Evolutionary conservation across 768 basidiomycete species (phyloP), one percentile per base, ranked within the genome.

Genomic region (Pholiota conissans): DNA sequence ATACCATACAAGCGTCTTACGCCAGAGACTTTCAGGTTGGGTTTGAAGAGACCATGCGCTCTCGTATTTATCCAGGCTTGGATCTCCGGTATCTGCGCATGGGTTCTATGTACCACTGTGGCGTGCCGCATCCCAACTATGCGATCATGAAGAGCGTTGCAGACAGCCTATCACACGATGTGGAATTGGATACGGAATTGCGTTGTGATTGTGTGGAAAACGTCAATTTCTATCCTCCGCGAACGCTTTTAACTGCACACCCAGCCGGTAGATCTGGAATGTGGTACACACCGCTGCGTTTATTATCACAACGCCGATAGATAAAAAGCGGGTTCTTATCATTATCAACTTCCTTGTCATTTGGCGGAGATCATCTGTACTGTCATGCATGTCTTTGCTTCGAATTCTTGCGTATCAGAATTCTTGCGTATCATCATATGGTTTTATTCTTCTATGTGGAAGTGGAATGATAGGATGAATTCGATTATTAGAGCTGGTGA

Each of bases 1-100:
- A n/a, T n/a, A n/a, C n/a, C n/a, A n/a, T n/a, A n/a, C n/a, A n/a
- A n/a, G n/a, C n/a, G n/a, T n/a, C n/a, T n/a, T n/a, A n/a, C n/a
- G n/a, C n/a, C n/a, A n/a, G n/a, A n/a, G n/a, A n/a, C n/a, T n/a
- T n/a, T n/a, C 35, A 58, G 56, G 20, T 5, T 0, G 11, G n/a
- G 9, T 61, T 63, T 50, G 14, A n/a, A 10, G 30, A 45, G 11
- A 55, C 51, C 16, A 63, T 63, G 51, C 57, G 53, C 5, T 59
- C 57, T 32, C 62, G 62, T 18, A 48, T 35, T 5, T 61, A 61
- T 39, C 45, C 59, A 6, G 27, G 24, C 37, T 63, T 59, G 62
- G 20, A 24, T 2, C 50, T 63, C 5, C 45, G 49, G 16, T 55
- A 59, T 28, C 60, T 63, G 28, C 59, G 60, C 16, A 42, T 63